phyloP scores from a whole-genome alignment of 2,329 filamentous ascomycete genomes.

The Cyphellophora europaea region DNA sequence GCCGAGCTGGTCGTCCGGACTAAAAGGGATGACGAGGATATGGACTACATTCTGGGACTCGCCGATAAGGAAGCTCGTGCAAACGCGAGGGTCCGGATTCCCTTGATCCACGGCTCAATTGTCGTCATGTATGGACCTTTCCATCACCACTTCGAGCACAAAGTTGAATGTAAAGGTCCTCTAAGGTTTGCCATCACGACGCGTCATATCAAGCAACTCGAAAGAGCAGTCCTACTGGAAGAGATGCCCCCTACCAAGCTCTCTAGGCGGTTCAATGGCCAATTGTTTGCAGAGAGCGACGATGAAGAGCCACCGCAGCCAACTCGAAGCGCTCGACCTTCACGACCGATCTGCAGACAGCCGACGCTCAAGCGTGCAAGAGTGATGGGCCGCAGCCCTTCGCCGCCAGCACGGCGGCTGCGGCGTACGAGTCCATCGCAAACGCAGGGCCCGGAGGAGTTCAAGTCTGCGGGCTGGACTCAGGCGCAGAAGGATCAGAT shows the following conservation, averaged over 20 bases:
- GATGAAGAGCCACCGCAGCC: neutral
- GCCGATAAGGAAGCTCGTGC: neutral
- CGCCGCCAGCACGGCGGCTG: too few species aligned
- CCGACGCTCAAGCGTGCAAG: neutral
- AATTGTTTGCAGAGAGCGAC: neutral
- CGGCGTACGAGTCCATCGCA: neutral
- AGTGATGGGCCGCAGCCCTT: too few species aligned
- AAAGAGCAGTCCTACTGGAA: neutral
- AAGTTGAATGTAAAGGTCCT: neutral
- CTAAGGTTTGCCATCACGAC: neutral
- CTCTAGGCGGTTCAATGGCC: neutral
- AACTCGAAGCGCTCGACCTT: neutral
- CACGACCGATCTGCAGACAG: neutral
- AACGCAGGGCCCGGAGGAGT: neutral
- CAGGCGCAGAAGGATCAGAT: neutral
- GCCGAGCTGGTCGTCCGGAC: slow-evolving; percentile 47
- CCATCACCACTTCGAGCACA: slow-evolving; percentile 1
- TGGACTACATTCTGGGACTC: neutral
- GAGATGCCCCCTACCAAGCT: neutral
- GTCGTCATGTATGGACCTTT: neutral
- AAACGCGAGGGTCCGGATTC: neutral
- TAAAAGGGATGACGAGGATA: slow-evolving; percentile 26
- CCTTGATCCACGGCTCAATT: slow-evolving; percentile 1
- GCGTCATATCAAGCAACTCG: neutral
- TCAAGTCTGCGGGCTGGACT: neutral